Base-by-base conservation (phyloP, 495 filamentous ascomycete species). In the Penicillium coffeae region DNA sequence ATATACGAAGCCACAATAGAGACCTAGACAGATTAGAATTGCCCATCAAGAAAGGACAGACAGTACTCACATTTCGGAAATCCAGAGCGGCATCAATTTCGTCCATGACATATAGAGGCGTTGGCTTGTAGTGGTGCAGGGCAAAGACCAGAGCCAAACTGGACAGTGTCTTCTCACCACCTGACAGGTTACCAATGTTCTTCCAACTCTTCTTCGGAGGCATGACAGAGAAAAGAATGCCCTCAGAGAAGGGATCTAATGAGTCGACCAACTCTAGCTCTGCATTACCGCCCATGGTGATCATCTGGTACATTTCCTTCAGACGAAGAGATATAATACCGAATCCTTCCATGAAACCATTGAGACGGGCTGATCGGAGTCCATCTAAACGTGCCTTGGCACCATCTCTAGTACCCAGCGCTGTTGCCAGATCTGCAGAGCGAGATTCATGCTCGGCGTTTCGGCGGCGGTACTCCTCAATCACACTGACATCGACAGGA, bases 291-390 rank as follows among this genome's bases (percentile, higher is more conserved):
- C 93, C 93, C 93, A 98, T 98, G 21, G 93, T 98, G 68, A 98
- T 98, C 93, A 98, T 96, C 68, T 97, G 93, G 72, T 98, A 98
- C 93, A 98, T 98, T 67, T 98, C 93, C 74, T 98, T 98, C 45
- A 98, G 75, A 2, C 92, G 85, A 16, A 96, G 73, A n/a, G 91
- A 96, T 63, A 98, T 98, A 45, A 79, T 85, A 63, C 84, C 85
- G 71, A 97, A 97, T 20, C 94, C 93, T 68, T 92, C 90, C 92
- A 97, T 97, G 79, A 98, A 98, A 41, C 93, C 93, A 52, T 96
- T 92, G 8, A 97, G 72, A 4, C 93, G 86, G 21, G 92, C 76
- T 3, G 88, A 88, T 6, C 93, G 86, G 38, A 97, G 83, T 37
- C 95, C 90, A 59, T 97, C 92, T 48, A 91, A 86, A 0, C 88